Evolutionary conservation across 2,329 filamentous ascomycete genomes (phyloP), one percentile per base, ranked within the genome.

Genomic region (Leptographium radiaticola): DNA sequence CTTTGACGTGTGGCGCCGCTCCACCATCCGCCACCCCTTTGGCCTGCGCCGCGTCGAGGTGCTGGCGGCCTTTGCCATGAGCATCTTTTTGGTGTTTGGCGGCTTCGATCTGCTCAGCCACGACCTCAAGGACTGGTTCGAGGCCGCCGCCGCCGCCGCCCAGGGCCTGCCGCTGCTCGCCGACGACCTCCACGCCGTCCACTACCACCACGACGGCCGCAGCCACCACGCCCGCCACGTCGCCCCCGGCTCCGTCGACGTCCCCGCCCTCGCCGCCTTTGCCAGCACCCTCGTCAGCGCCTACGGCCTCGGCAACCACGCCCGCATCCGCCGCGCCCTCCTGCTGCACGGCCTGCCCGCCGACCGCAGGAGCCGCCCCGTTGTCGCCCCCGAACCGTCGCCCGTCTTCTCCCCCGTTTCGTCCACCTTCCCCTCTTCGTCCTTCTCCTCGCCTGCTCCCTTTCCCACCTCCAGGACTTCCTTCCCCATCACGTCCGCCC

Each of bases 1-100:
- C 67, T 98, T 98, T 63, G 93, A 98, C 66, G 90, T 97, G 43
- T 98, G 93, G 93, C 88, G 89, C 59, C 81, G 91, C 48, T 91
- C 87, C 61, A 94, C 85, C 60, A 86, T 98, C 61, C 84, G 90
- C 30, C 89, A 98, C 68, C 93, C 93, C 0, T 98, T 98, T 65
- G 90, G 85, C 4, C 79, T 98, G 30, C 89, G 96, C 70, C 81
- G 93, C 53, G 87, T 87, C 55, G 93, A 98, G 68, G 91, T 98
- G 6, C 79, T 98, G 16, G 89, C 90, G 39, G 93, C 93, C 18
- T 95, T 98, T 59, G 93, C 90, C 57, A 89, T 97, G 82, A 94
- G 89, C 51, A 86, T 98, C 42, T 89, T 96, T 57, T 79, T 98
- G 13, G 80, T 95, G n/a, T 98, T 98, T 69, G 95, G 95, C 75